Evolutionary conservation across 2,329 filamentous ascomycete genomes (phyloP).

Genomic region (Escovopsis weberi): DNA sequence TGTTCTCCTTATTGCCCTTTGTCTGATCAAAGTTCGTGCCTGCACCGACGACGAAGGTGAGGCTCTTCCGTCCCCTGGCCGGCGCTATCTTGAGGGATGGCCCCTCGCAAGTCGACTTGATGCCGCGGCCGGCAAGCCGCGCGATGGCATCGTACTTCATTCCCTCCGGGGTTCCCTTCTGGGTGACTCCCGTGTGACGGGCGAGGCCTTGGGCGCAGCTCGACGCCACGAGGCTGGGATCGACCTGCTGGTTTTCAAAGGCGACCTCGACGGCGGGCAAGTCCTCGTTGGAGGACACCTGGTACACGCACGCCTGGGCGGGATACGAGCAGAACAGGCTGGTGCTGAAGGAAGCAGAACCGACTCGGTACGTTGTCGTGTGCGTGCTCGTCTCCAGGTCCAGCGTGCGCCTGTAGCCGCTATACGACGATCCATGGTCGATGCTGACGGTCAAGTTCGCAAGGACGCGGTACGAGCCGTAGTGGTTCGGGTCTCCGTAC

Average conservation of each 20-base stretch:
- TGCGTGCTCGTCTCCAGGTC: conserved; percentile 5
- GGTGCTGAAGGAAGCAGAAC: conserved; percentile 7
- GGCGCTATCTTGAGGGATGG: neutral
- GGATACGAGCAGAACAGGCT: conserved; percentile 29
- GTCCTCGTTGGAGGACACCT: neutral
- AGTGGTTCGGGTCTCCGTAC: conserved; percentile 1
- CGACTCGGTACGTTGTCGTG: conserved; percentile 1
- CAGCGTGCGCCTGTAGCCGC: conserved; percentile 5
- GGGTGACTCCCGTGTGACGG: conserved; percentile 22
- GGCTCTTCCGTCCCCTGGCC: neutral
- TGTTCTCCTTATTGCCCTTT: conserved; percentile 26
- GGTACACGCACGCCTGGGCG: conserved; percentile 18
- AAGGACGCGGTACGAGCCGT: conserved; percentile 5
- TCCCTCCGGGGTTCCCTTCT: conserved; percentile 24
- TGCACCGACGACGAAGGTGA: conserved; percentile 27
- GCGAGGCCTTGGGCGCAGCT: conserved; percentile 18
- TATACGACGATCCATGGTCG: conserved; percentile 1
- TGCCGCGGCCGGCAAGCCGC: neutral
- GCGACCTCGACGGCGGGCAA: conserved; percentile 26
- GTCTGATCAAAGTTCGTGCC: conserved; percentile 35
- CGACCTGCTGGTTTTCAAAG: conserved; percentile 26
- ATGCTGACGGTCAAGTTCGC: conserved; percentile 7
- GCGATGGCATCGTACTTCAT: conserved; percentile 28
- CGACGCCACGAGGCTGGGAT: conserved; percentile 13
- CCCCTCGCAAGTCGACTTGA: neutral